phyloP scores from a whole-genome alignment of 129 eudicot species.

The Lactuca saligna region DNA sequence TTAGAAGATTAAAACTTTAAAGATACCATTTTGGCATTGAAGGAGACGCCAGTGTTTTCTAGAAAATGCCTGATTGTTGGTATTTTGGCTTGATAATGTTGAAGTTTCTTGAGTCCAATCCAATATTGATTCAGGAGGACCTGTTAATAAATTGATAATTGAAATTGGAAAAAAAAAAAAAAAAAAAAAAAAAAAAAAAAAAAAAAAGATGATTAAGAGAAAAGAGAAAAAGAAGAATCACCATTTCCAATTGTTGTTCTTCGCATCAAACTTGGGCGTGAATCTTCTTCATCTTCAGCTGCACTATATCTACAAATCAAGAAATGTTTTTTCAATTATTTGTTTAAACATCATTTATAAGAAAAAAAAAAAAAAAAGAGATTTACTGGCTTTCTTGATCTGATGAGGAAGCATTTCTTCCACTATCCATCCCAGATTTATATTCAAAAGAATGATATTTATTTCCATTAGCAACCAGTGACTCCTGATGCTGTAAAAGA shows the following conservation, averaged over 20 bases:
- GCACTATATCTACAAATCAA: slow-evolving; percentile 73
- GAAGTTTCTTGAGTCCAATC: slow-evolving; percentile 98
- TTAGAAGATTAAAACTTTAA: slow-evolving; percentile 6
- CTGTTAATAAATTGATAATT: slow-evolving; percentile 33
- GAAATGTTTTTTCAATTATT: not conserved
- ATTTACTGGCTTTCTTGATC: slow-evolving; percentile 99
- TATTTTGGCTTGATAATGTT: slow-evolving; percentile 71
- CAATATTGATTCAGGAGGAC: slow-evolving; percentile 91
- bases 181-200: not conserved
- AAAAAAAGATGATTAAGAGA: slow-evolving; percentile 4
- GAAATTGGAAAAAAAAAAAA: slow-evolving; percentile 7
- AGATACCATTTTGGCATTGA: slow-evolving; percentile 96
- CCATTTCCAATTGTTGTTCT: slow-evolving; percentile 98
- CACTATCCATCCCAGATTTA: slow-evolving; percentile 81
- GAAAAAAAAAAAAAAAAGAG: not conserved
- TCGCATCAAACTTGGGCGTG: slow-evolving; percentile 59
- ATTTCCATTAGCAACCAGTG: slow-evolving; percentile 78
- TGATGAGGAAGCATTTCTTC: slow-evolving; percentile 81
- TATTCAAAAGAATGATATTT: slow-evolving; percentile 85
- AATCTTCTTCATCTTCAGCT: slow-evolving; percentile 90
- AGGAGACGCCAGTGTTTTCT: slow-evolving; percentile 99
- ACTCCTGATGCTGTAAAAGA: slow-evolving; percentile 85
- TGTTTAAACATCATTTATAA: no score
- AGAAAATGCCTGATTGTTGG: slow-evolving; percentile 83
- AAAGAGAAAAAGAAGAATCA: slow-evolving; percentile 22